Percentiles rank a stretch among this genome's conserved stretches.
Conservation (phyloP, 352 stramenopile genomes). For the Pythium grandisporangium region DNA sequence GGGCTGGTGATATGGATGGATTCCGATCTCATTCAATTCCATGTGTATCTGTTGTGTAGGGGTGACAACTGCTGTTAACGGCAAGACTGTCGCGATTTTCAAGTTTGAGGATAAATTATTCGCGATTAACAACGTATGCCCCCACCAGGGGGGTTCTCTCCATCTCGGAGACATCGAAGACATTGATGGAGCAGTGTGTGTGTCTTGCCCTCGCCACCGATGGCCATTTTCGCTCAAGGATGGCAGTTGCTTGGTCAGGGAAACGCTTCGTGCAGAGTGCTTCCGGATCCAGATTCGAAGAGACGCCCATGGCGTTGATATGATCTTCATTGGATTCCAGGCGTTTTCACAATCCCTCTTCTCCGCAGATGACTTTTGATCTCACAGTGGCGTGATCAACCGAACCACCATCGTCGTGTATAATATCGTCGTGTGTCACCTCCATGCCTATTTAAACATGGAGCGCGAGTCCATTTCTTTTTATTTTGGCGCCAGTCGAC, state of each 20-base stretch:
- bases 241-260: constrained; percentile 48
- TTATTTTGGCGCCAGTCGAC: too few relatives aligned
- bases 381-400: too few relatives aligned
- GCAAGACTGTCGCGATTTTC: constrained; percentile 70
- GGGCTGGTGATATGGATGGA: too few relatives aligned
- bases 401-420: too few relatives aligned
- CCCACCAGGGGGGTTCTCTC: constrained; percentile 70
- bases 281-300: constrained; percentile 51
- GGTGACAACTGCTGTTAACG: constrained; percentile 53
- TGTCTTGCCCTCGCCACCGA: constrained; percentile 72
- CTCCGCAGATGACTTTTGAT: constrained; percentile 70
- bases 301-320: constrained; percentile 26
- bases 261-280: constrained; percentile 37
- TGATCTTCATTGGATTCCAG: constrained; percentile 66
- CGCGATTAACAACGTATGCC: constrained; percentile 70
- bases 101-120: constrained; percentile 61
- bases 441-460: too few relatives aligned
- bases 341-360: constrained; percentile 50
- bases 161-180: constrained; percentile 85
- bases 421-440: not conserved
- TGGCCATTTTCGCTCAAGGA: constrained; percentile 78
- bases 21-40: too few relatives aligned
- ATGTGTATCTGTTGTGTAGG: constrained; percentile 15
- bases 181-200: constrained; percentile 52
- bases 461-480: too few relatives aligned